Evolutionary conservation across 805 yeast genomes (phyloP).

Genomic region (Ogataea haglerorum): DNA sequence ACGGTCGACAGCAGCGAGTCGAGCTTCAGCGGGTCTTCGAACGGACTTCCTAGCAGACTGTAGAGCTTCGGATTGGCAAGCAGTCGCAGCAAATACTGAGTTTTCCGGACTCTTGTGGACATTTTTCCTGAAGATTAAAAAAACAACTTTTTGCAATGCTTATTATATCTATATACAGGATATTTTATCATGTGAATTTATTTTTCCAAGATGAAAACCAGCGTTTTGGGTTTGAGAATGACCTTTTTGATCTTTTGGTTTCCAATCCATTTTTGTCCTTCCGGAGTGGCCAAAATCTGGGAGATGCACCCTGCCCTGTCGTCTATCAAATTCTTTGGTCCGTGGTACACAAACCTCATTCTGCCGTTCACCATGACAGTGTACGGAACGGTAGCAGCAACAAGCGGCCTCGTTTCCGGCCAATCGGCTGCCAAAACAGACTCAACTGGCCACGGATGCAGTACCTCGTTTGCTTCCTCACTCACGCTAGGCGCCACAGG

Average conservation of each 20-base stretch:
- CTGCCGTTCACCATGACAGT: constrained; percentile 75
- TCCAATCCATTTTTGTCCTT: constrained; percentile 41
- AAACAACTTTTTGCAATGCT: background rate
- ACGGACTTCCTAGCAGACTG: constrained; percentile 24
- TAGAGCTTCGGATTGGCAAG: constrained; percentile 27
- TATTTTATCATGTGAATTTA: constrained; percentile 4
- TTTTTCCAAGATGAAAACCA: constrained; percentile 24
- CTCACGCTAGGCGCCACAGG: constrained; percentile 81
- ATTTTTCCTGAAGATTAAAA: background rate
- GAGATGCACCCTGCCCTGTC: constrained; percentile 37
- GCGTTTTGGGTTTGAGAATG: constrained; percentile 43
- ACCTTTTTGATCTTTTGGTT: constrained; percentile 46
- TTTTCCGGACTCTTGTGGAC: background rate
- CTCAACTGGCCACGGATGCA: constrained; percentile 26
- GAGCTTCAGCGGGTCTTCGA: constrained; percentile 26
- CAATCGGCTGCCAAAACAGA: constrained; percentile 59
- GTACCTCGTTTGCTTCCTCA: constrained; percentile 75
- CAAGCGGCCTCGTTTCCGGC: constrained; percentile 50
- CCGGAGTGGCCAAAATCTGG: constrained; percentile 32
- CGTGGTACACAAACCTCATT: constrained; percentile 44
- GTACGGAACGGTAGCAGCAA: constrained; percentile 40
- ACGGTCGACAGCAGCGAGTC: constrained; percentile 34
- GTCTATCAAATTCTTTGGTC: constrained; percentile 35
- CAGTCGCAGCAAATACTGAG: constrained; percentile 11
- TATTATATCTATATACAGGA: constrained; percentile 8